A percentile compares a stretch with the other conserved stretches of the same genome.
Conservation (phyloP, 306 rosid genomes). For the Canavalia ensiformis region DNA sequence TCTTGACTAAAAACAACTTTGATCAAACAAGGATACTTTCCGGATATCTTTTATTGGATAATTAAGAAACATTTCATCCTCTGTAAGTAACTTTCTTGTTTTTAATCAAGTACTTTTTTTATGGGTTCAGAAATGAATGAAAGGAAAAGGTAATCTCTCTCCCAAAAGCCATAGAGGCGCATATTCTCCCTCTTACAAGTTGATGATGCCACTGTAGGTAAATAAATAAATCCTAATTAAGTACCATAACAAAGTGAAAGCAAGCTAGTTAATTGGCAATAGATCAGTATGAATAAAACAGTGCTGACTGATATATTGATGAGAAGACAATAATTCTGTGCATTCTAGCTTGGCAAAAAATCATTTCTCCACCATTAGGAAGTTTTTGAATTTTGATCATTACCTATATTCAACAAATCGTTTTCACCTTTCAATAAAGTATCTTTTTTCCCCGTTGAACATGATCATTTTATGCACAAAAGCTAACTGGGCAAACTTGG, state of each 20-base stretch:
- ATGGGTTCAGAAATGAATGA: slow-evolving; percentile 20
- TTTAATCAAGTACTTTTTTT: slow-evolving; percentile 33
- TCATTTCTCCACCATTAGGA: slow-evolving; percentile 44
- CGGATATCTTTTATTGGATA: slow-evolving; percentile 7
- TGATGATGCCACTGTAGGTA: slow-evolving; percentile 33
- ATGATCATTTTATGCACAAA: slow-evolving; percentile 44
- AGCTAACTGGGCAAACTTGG: slow-evolving; percentile 12
- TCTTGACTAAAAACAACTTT: slow-evolving; percentile 3
- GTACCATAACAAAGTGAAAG: slow-evolving; percentile 46
- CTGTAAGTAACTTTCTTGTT: slow-evolving; percentile 13
- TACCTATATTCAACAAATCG: slow-evolving; percentile 50
- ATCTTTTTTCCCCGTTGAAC: slow-evolving; percentile 42
- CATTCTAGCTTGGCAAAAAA: slow-evolving; percentile 42
- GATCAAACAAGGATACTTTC: slow-evolving; percentile 29
- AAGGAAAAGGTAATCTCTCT: slow-evolving; percentile 34
- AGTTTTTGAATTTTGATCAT: slow-evolving; percentile 53
- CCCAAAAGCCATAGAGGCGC: slow-evolving; percentile 29
- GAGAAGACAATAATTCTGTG: slow-evolving; percentile 36
- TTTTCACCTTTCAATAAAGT: slow-evolving; percentile 59
- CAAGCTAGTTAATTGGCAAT: slow-evolving; percentile 27
- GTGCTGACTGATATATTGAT: slow-evolving; percentile 13
- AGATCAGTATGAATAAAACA: slow-evolving; percentile 49
- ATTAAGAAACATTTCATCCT: slow-evolving; percentile 19
- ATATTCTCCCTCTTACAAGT: slow-evolving; percentile 44
- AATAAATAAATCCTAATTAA: slow-evolving; percentile 11